Evolutionary conservation across 2,329 filamentous ascomycete species (phyloP).

Genomic region (Dothistroma septosporum): DNA sequence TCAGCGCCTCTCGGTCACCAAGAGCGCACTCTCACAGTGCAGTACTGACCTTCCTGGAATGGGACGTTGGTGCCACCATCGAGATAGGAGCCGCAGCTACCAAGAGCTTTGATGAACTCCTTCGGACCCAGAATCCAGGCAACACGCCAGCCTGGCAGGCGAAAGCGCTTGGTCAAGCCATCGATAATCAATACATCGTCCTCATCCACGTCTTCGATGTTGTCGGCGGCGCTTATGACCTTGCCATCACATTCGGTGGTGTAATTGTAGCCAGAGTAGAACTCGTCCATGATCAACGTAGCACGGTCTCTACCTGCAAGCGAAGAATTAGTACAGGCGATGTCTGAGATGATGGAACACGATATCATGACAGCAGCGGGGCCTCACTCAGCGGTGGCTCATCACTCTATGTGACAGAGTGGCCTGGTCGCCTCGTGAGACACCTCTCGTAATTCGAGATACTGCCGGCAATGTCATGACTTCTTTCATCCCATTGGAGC

Average conservation of each 20-base stretch:
- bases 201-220: slow-evolving; percentile 82
- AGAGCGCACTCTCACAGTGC: too few relatives aligned
- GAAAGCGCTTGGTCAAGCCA: slow-evolving; percentile 93
- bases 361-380: too few relatives aligned
- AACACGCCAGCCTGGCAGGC: slow-evolving; percentile 91
- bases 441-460: too few relatives aligned
- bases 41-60: slow-evolving; percentile 63
- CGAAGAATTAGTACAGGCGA: not conserved
- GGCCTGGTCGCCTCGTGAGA: too few relatives aligned
- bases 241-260: slow-evolving; percentile 84
- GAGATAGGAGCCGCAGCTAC: slow-evolving; percentile 86
- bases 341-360: not conserved
- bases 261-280: slow-evolving; percentile 93
- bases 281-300: slow-evolving; percentile 92
- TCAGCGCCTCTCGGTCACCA: slow-evolving; percentile 45
- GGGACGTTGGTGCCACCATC: slow-evolving; percentile 92
- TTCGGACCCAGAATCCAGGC: slow-evolving; percentile 62
- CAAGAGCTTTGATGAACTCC: slow-evolving; percentile 91
- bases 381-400: too few relatives aligned
- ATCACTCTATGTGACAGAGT: too few relatives aligned
- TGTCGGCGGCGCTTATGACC: slow-evolving; percentile 83
- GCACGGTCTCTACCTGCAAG: slow-evolving; percentile 66
- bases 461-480: not conserved
- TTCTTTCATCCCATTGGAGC: not conserved
- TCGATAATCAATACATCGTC: slow-evolving; percentile 87